Conservation (phyloP, 176 grass and related monocot species). For the Pontederia crassipes region DNA sequence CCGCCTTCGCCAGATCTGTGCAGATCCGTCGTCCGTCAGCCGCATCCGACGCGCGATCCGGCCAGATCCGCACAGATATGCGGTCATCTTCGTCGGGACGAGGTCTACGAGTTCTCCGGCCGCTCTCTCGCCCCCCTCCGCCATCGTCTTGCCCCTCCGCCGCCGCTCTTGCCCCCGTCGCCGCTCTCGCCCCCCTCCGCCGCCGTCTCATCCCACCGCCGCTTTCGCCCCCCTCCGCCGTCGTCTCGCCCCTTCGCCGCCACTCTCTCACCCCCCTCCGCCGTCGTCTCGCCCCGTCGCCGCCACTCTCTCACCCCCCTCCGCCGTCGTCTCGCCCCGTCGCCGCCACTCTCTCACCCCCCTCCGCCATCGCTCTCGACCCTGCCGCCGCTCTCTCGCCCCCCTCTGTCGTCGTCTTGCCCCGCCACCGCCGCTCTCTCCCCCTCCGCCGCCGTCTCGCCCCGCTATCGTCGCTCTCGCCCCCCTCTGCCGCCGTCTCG, state of each 20-base stretch:
- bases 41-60: too few relatives aligned
- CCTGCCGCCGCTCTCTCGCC: too few relatives aligned
- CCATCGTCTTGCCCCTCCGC: conserved; percentile 48
- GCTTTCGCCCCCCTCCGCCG: conserved; percentile 64
- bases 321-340: too few relatives aligned
- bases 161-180: conserved; percentile 34
- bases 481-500: conserved; percentile 57
- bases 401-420: too few relatives aligned
- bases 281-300: conserved; percentile 14
- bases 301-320: neutral
- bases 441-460: too few relatives aligned
- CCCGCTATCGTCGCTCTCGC: too few relatives aligned
- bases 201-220: conserved; percentile 22
- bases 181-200: conserved; percentile 5
- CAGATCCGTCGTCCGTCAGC: neutral
- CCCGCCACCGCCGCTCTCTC: too few relatives aligned
- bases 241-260: conserved; percentile 51
- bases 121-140: conserved; percentile 37
- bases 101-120: too few relatives aligned
- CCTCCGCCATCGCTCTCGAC: too few relatives aligned
- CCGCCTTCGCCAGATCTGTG: neutral
- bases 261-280: conserved; percentile 41
- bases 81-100: too few relatives aligned
- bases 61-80: too few relatives aligned
- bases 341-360: too few relatives aligned